These are phyloP conservation scores for Sanghuangporus baumii DNA, from an alignment of 1,284 basidiomycete genomes.

Conservation along the genomic window DNA sequence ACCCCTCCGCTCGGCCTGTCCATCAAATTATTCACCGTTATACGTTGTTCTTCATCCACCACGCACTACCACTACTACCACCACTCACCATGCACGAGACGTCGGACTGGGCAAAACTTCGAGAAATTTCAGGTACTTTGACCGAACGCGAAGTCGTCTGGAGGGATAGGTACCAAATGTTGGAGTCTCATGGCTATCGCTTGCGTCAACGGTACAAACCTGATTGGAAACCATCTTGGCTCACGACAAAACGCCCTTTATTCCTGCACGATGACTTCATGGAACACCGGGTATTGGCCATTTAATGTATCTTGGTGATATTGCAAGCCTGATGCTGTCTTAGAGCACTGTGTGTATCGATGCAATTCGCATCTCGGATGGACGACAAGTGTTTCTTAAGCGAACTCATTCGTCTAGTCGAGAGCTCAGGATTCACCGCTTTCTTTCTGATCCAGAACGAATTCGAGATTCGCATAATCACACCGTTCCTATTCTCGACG, in stretches of 20 bases:
- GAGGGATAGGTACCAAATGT: neutral
- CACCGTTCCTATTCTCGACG: constrained; percentile 7
- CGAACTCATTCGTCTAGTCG: neutral
- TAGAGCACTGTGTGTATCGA: neutral
- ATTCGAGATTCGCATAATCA: constrained; percentile 1
- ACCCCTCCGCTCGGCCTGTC: no score
- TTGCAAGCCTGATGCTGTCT: no score
- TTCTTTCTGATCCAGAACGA: neutral
- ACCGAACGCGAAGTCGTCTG: neutral
- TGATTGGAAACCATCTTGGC: constrained; percentile 23
- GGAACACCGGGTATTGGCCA: no score
- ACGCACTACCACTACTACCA: no score
- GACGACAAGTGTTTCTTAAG: neutral
- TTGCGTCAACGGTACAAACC: constrained; percentile 22
- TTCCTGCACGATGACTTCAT: neutral
- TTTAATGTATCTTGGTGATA: no score
- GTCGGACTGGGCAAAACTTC: no score
- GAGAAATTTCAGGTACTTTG: neutral
- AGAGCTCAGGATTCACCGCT: constrained; percentile 22
- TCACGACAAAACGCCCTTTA: neutral
- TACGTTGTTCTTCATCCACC: no score
- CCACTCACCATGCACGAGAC: no score
- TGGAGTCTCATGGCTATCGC: constrained; percentile 18
- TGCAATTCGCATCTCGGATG: neutral
- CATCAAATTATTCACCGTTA: no score